phyloP scores from a whole-genome alignment of 192 early-diverging fungal species.

The Podila epigama region DNA sequence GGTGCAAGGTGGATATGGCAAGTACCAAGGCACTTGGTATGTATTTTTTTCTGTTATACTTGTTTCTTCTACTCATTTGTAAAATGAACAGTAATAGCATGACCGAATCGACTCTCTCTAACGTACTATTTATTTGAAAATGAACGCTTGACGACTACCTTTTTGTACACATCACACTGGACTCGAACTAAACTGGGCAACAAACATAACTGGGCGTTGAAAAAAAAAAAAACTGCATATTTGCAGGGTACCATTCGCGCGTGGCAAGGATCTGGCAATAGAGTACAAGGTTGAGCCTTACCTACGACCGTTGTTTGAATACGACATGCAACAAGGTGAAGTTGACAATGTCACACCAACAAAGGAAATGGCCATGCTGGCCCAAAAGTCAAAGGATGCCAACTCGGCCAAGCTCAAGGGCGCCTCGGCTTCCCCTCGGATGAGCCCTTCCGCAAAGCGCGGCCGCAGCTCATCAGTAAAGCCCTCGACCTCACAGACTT shows the following conservation, averaged over 20 bases:
- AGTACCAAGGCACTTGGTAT: constrained; percentile 92
- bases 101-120: background rate
- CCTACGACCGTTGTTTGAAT: constrained; percentile 82
- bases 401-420: constrained; percentile 3
- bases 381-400: constrained; percentile 5
- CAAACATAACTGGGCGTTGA: no score
- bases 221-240: no score
- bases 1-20: constrained; percentile 95
- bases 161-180: no score
- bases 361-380: constrained; percentile 54
- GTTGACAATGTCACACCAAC: constrained; percentile 50
- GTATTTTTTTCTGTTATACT: constrained; percentile 1
- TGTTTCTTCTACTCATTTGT: no score
- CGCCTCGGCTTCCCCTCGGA: constrained; percentile 14
- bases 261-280: constrained; percentile 83
- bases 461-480: constrained; percentile 31
- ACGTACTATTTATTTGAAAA: background rate
- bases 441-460: constrained; percentile 16
- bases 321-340: constrained; percentile 67
- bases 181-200: no score
- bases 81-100: no score
- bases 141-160: no score
- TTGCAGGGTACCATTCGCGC: constrained; percentile 89
- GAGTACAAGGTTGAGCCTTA: constrained; percentile 78
- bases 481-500: constrained; percentile 14